These are phyloP conservation scores for Aspergillus cejpii DNA, from an alignment of 2,329 filamentous ascomycete species.

Conservation along the genomic window DNA sequence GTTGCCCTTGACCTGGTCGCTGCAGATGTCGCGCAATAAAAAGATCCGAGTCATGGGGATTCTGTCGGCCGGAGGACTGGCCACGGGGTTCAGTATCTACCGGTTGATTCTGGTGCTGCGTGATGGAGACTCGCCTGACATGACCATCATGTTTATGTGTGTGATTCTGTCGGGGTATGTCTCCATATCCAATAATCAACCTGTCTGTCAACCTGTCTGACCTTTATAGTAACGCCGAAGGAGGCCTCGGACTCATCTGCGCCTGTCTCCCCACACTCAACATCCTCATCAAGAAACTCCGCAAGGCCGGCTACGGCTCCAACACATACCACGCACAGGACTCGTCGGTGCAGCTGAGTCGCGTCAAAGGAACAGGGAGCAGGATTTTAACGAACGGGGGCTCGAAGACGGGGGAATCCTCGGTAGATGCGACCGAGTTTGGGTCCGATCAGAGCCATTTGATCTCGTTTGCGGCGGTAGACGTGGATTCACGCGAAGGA, in stretches of 20 bases:
- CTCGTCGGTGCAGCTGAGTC: slow-evolving; percentile 25
- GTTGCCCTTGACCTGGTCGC: slow-evolving; percentile 35
- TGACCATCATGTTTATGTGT: slow-evolving; percentile 32
- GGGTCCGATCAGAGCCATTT: slow-evolving; percentile 29
- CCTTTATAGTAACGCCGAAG: slow-evolving; percentile 32
- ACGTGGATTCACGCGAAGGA: slow-evolving; percentile 6
- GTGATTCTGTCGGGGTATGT: slow-evolving; percentile 37
- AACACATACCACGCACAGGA: slow-evolving; percentile 25
- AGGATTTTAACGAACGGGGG: slow-evolving; percentile 14
- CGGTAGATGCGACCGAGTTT: slow-evolving; percentile 14
- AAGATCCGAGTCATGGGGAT: slow-evolving; percentile 36
- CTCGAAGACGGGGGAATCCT: slow-evolving; percentile 13
- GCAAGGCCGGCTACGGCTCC: slow-evolving; percentile 23
- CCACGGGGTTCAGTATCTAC: slow-evolving; percentile 36
- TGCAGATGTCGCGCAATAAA: slow-evolving; percentile 33
- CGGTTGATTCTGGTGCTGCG: slow-evolving; percentile 32
- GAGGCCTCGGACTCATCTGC: slow-evolving; percentile 34
- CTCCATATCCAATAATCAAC: too few species aligned
- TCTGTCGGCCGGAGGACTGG: slow-evolving; percentile 35
- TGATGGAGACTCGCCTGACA: slow-evolving; percentile 26
- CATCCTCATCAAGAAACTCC: slow-evolving; percentile 23
- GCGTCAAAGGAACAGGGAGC: slow-evolving; percentile 14
- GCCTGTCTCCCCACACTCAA: slow-evolving; percentile 34
- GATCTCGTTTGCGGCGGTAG: slow-evolving; percentile 25
- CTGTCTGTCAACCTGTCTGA: too few species aligned